Evolutionary conservation across 495 filamentous ascomycete genomes (phyloP).

Genomic region (Margaritispora aquatica): DNA sequence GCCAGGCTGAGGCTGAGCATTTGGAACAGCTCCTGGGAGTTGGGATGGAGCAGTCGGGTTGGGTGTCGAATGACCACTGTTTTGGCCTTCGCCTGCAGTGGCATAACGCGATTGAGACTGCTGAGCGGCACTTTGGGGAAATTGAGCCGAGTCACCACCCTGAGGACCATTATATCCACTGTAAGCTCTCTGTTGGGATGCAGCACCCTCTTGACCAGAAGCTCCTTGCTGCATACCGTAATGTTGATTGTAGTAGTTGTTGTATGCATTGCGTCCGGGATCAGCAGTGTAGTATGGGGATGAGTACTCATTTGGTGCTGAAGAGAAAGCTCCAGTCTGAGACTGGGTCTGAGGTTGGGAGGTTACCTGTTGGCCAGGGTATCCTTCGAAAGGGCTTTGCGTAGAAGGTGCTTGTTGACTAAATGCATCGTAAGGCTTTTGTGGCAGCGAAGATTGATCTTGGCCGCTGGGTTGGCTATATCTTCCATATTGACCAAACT

Average conservation of each 20-base stretch:
- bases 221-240: constrained; percentile 63
- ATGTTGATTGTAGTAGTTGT: constrained; percentile 66
- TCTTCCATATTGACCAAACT: constrained; percentile 60
- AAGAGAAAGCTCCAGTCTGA: constrained; percentile 56
- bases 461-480: constrained; percentile 50
- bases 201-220: constrained; percentile 61
- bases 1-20: constrained; percentile 48
- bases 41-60: constrained; percentile 70
- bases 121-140: constrained; percentile 61
- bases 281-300: constrained; percentile 87
- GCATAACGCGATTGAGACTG: constrained; percentile 62
- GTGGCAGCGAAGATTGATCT: constrained; percentile 53
- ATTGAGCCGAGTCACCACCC: constrained; percentile 67
- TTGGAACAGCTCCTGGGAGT: constrained; percentile 34
- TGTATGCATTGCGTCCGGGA: constrained; percentile 62
- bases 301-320: constrained; percentile 74
- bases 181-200: constrained; percentile 60
- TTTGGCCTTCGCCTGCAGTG: constrained; percentile 62
- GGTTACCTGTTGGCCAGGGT: constrained; percentile 45
- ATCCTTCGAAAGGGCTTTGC: constrained; percentile 40
- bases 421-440: constrained; percentile 88
- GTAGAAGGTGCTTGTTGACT: constrained; percentile 56
- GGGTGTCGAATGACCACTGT: constrained; percentile 82
- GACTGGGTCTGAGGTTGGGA: constrained; percentile 58
- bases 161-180: constrained; percentile 72